Conservation (phyloP, 768 basidiomycete species). For the Naganishia vishniacii region DNA sequence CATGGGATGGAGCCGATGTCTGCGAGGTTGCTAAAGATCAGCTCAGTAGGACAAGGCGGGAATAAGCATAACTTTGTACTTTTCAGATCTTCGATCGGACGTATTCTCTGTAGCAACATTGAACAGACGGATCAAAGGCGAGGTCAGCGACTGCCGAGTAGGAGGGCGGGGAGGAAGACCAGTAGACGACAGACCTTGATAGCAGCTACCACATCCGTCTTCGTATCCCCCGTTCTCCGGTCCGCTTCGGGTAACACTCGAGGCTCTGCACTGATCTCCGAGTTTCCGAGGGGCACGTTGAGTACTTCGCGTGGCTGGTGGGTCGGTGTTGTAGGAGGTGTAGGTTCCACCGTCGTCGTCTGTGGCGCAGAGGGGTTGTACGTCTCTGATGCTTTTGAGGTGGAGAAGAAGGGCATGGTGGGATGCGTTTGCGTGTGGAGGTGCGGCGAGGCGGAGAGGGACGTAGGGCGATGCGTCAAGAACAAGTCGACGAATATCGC, state of each 20-base stretch:
- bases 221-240: slow-evolving; percentile 35
- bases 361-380: neutral
- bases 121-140: neutral
- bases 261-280: slow-evolving; percentile 21
- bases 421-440: too few species aligned
- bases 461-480: neutral
- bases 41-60: neutral
- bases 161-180: too few species aligned
- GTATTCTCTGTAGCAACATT: slow-evolving; percentile 35
- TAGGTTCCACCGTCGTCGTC: neutral
- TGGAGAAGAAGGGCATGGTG: slow-evolving; percentile 15
- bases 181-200: slow-evolving; percentile 33
- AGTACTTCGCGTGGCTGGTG: slow-evolving; percentile 24
- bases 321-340: neutral
- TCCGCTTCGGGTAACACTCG: slow-evolving; percentile 32
- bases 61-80: slow-evolving; percentile 34
- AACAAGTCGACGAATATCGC: neutral
- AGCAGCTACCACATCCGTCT: slow-evolving; percentile 35
- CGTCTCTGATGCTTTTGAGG: slow-evolving; percentile 15
- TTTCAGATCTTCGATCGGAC: slow-evolving; percentile 35
- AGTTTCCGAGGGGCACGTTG: slow-evolving; percentile 43
- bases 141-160: neutral
- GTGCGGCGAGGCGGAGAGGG: neutral
- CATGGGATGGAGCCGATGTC: slow-evolving; percentile 46
- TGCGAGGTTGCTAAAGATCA: neutral